Conservation (phyloP, 2,329 filamentous ascomycete genomes). For the Alternaria sp. region DNA sequence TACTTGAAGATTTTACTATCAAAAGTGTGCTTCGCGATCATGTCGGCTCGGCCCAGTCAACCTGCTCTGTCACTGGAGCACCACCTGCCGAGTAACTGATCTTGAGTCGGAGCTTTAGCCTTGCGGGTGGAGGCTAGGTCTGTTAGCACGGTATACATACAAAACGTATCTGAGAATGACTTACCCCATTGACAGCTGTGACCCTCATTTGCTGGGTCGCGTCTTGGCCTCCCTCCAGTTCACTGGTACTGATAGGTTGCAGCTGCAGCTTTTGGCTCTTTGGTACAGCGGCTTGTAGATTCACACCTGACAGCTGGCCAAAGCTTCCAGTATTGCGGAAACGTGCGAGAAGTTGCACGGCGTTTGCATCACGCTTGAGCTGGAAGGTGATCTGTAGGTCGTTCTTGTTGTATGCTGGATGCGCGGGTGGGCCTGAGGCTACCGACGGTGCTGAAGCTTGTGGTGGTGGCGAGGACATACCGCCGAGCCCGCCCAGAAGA, state of each 20-base stretch:
- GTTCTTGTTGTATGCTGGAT: conserved; percentile 85
- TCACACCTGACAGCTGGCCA: conserved; percentile 72
- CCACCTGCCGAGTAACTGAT: conserved; percentile 77
- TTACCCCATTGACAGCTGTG: conserved; percentile 83
- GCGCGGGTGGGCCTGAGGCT: conserved; percentile 55
- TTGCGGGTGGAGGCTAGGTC: conserved; percentile 69
- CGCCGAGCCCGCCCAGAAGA: conserved; percentile 52
- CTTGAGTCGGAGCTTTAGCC: conserved; percentile 81
- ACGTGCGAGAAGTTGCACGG: conserved; percentile 79
- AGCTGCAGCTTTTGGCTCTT: conserved; percentile 95
- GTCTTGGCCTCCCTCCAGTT: conserved; percentile 77
- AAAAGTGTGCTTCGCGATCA: conserved; percentile 18
- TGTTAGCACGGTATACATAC: conserved; percentile 23
- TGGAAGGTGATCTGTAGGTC: conserved; percentile 81
- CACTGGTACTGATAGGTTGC: conserved; percentile 82
- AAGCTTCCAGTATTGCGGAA: conserved; percentile 80
- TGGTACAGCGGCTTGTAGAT: conserved; percentile 91
- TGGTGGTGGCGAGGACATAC: conserved; percentile 56
- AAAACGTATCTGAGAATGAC: conserved; percentile 50
- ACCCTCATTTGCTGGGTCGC: conserved; percentile 92
- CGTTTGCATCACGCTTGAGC: conserved; percentile 80
- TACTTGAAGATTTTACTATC: conserved; percentile 7
- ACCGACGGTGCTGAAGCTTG: conserved; percentile 50
- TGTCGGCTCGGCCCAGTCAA: conserved; percentile 89
- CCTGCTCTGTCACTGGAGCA: conserved; percentile 82